phyloP scores from a whole-genome alignment of 306 rosid genomes.

The Oxytropis ochrocephala region DNA sequence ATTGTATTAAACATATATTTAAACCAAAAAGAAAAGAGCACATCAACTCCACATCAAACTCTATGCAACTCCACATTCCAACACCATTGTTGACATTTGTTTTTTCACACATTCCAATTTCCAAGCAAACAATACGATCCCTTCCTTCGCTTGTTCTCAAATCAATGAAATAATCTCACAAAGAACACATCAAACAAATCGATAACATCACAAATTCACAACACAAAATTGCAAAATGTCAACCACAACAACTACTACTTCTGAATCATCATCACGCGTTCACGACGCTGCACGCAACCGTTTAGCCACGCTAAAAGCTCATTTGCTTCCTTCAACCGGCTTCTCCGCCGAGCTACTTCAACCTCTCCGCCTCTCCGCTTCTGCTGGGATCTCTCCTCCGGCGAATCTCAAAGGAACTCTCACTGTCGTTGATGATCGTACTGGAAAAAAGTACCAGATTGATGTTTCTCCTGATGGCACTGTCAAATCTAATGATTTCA shows the following conservation, averaged over 20 bases:
- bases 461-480: conserved; percentile 65
- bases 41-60: background rate
- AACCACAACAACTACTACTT: background rate
- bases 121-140: background rate
- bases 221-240: conserved; percentile 28
- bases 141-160: conserved; percentile 3
- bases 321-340: conserved; percentile 36
- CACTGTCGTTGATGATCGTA: conserved; percentile 66
- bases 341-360: conserved; percentile 18
- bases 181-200: background rate
- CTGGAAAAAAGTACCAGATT: conserved; percentile 56
- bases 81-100: background rate
- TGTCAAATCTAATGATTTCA: conserved; percentile 63
- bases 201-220: background rate
- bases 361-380: conserved; percentile 30
- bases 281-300: conserved; percentile 49
- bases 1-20: too few species aligned
- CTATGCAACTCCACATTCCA: background rate
- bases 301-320: conserved; percentile 63
- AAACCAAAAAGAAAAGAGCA: too few species aligned
- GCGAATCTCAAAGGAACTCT: conserved; percentile 45
- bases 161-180: background rate
- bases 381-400: conserved; percentile 35
- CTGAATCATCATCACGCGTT: conserved; percentile 20
- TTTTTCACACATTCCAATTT: background rate